These are phyloP conservation scores for Ceratonia siliqua DNA, from an alignment of 306 rosid species.

Conservation along the genomic window DNA sequence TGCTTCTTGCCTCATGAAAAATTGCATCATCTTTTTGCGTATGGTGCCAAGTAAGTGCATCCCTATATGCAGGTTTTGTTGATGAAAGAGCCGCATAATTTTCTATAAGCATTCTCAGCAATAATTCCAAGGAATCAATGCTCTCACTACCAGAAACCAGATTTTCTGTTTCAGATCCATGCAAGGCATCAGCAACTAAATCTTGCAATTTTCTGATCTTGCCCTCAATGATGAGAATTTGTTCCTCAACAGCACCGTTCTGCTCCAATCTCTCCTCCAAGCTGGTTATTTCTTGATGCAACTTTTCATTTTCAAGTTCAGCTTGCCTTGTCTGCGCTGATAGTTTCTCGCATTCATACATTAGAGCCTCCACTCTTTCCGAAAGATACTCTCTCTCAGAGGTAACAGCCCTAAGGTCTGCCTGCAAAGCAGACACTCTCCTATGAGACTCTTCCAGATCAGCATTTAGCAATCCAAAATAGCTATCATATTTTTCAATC, in stretches of 20 bases:
- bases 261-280: constrained; percentile 56
- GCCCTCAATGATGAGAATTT: constrained; percentile 45
- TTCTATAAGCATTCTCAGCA: constrained; percentile 69
- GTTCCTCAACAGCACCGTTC: constrained; percentile 50
- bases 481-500: constrained; percentile 60
- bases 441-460: constrained; percentile 74
- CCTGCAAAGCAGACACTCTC: constrained; percentile 60
- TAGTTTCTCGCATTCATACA: constrained; percentile 52
- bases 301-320: constrained; percentile 63
- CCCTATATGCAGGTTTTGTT: constrained; percentile 37
- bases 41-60: constrained; percentile 32
- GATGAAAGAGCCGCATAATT: constrained; percentile 52
- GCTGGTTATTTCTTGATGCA: constrained; percentile 53
- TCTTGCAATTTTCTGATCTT: constrained; percentile 62
- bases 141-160: constrained; percentile 51
- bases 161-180: constrained; percentile 44
- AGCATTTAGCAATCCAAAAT: constrained; percentile 62
- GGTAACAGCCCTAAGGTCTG: constrained; percentile 52
- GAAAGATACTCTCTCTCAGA: constrained; percentile 64
- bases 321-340: constrained; percentile 46
- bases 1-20: constrained; percentile 48
- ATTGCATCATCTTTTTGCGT: constrained; percentile 40
- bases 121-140: constrained; percentile 69
- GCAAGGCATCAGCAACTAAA: constrained; percentile 66
- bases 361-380: constrained; percentile 57